Percentiles rank a stretch among this genome's conserved stretches.
phyloP scores from a whole-genome alignment of 2,329 filamentous ascomycete genomes.

The Phyllosticta capitalensis region DNA sequence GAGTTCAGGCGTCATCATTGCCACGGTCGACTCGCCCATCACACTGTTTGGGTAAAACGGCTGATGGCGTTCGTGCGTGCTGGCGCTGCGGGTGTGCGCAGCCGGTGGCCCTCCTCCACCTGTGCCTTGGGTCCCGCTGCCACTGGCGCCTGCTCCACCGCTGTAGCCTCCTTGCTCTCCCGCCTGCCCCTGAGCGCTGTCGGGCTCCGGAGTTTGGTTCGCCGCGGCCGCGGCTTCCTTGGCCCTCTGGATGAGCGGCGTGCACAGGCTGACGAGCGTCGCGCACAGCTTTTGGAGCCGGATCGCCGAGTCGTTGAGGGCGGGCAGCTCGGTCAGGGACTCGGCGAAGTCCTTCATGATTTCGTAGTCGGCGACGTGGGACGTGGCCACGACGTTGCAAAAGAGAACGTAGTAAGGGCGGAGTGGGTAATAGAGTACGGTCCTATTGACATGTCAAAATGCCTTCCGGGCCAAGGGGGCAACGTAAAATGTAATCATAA shows the following conservation, averaged over 20 bases:
- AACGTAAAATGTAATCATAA: not conserved
- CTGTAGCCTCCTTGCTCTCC: not conserved
- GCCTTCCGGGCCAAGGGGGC: too few species aligned
- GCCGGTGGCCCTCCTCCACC: not conserved
- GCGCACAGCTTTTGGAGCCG: slow-evolving; percentile 21
- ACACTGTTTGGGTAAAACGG: not conserved
- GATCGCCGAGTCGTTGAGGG: slow-evolving; percentile 22
- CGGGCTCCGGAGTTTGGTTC: not conserved
- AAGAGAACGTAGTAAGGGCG: slow-evolving; percentile 28
- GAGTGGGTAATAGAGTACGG: slow-evolving; percentile 25
- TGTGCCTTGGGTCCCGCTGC: not conserved
- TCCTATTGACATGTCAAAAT: slow-evolving; percentile 15
- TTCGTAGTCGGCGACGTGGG: slow-evolving; percentile 21
- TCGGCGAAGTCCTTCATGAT: slow-evolving; percentile 23
- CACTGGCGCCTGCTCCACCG: not conserved
- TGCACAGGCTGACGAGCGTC: slow-evolving; percentile 22
- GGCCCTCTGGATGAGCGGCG: slow-evolving; percentile 20
- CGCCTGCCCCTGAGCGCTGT: not conserved
- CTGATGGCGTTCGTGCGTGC: not conserved
- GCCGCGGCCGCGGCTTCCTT: not conserved
- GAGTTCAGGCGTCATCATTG: not conserved
- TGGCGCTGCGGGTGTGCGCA: not conserved
- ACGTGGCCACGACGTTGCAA: slow-evolving; percentile 28
- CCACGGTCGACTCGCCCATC: not conserved
- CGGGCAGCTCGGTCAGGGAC: slow-evolving; percentile 19